Evolutionary conservation across 257 asterid species (phyloP).

Genomic region (Penstemon eatonii): DNA sequence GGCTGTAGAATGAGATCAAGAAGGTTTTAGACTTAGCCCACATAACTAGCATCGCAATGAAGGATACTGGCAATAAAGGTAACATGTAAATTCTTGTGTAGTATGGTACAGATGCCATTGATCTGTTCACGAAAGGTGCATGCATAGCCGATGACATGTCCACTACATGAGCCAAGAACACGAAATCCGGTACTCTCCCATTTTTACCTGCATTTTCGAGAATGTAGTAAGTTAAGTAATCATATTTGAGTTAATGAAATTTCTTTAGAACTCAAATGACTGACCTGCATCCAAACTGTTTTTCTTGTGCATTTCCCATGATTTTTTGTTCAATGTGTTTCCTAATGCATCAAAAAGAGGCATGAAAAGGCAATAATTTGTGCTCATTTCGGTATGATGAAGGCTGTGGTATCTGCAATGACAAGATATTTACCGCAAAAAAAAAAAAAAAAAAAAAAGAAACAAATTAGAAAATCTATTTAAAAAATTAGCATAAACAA

Average conservation of each 20-base stretch:
- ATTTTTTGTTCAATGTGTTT: slow-evolving; percentile 61
- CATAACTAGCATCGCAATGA: slow-evolving; percentile 62
- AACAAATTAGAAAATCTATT: not conserved
- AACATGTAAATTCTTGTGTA: slow-evolving; percentile 43
- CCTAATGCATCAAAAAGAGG: slow-evolving; percentile 79
- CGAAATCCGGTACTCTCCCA: slow-evolving; percentile 75
- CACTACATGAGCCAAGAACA: slow-evolving; percentile 86
- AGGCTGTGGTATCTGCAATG: slow-evolving; percentile 74
- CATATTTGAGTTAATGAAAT: not conserved
- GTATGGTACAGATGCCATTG: slow-evolving; percentile 60
- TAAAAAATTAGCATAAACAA: too few relatives aligned
- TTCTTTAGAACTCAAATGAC: not conserved
- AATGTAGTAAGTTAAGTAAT: not conserved
- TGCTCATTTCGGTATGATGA: slow-evolving; percentile 59
- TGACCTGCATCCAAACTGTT: slow-evolving; percentile 57
- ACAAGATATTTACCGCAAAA: not conserved
- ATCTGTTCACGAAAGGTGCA: slow-evolving; percentile 54
- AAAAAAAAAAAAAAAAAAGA: too few relatives aligned
- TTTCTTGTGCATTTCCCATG: slow-evolving; percentile 69
- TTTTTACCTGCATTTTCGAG: slow-evolving; percentile 52
- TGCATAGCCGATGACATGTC: slow-evolving; percentile 84
- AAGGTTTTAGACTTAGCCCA: slow-evolving; percentile 87
- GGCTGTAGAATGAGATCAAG: slow-evolving; percentile 62
- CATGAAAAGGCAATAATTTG: slow-evolving; percentile 89
- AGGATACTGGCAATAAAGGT: slow-evolving; percentile 54